Base-by-base conservation (phyloP, 306 rosid genomes). In the Quillaja saponaria region DNA sequence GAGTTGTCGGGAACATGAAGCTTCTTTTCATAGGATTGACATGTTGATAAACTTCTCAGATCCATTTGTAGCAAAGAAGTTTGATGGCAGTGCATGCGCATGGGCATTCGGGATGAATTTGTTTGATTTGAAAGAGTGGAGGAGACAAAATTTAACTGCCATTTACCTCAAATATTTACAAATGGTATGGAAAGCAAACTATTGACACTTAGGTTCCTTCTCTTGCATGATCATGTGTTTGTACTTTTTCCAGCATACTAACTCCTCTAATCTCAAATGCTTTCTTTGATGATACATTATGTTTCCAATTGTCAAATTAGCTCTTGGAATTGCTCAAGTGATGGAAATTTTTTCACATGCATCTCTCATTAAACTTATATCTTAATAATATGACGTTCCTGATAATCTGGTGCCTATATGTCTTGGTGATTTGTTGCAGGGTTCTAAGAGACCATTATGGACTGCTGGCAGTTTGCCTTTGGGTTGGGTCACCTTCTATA, bases 81-180 rank as follows among this genome's bases (percentile, higher is more conserved):
- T 94, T 74, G 86, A 87, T 78, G 67, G 13, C 62, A 85, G 81
- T 71, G 80, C 90, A 38, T 94, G 99, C 78, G 84, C 95, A 18
- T 94, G 99, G 99, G 97, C 97, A 44, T 94, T 90, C 73, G 99
- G 99, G 75, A 69, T 90, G 89, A 94, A 94, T 75, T 53, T 94
- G 66, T 87, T 85, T 76, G 88, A 94, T 77, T 87, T 94, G 65
- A 80, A 67, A 21, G 77, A 77, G 72, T 94, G 99, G 99, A 90
- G 95, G 73, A 73, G 64, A 66, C 79, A 81, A 45, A 76, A 87
- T 68, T 68, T 94, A 69, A 94, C 90, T 61, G 67, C 67, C 47
- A 69, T 80, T 63, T 94, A 85, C 77, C 84, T 78, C 66, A 74
- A 74, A 40, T 87, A 82, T 79, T 67, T 85, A 84, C 82, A 72